phyloP scores from a whole-genome alignment of 2,329 filamentous ascomycete species.

The Magnaporthiopsis rhizophila region DNA sequence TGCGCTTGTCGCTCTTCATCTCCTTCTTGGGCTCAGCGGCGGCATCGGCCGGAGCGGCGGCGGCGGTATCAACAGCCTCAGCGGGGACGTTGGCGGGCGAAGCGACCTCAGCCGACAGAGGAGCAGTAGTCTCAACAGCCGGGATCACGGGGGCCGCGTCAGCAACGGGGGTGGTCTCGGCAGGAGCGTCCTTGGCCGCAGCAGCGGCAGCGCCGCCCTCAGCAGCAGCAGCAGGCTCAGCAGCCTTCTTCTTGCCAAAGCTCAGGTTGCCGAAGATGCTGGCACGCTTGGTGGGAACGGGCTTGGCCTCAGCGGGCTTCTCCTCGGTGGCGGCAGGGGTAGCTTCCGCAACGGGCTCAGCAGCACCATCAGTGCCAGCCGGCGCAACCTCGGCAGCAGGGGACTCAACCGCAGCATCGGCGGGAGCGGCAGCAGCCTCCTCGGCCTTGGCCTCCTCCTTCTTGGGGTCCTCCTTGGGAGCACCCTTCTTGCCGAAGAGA shows the following conservation, averaged over 20 bases:
- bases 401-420: constrained; percentile 25
- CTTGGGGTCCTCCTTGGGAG: constrained; percentile 31
- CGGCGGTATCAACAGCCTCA: constrained; percentile 36
- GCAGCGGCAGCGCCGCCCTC: constrained; percentile 33
- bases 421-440: constrained; percentile 24
- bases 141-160: constrained; percentile 52
- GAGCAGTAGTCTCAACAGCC: constrained; percentile 48
- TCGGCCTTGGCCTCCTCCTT: constrained; percentile 22
- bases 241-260: constrained; percentile 51
- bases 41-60: constrained; percentile 28
- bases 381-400: constrained; percentile 28
- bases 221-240: constrained; percentile 31
- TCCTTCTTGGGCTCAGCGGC: constrained; percentile 54
- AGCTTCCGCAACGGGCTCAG: constrained; percentile 25
- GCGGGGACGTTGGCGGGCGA: constrained; percentile 37
- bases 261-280: constrained; percentile 50
- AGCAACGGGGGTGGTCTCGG: constrained; percentile 32
- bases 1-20: constrained; percentile 69
- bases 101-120: constrained; percentile 46
- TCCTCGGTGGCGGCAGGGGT: constrained; percentile 23
- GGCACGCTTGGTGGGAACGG: constrained; percentile 42
- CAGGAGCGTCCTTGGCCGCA: constrained; percentile 33
- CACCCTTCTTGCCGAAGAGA: constrained; percentile 49
- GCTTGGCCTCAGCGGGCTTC: constrained; percentile 22
- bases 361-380: constrained; percentile 26